A percentile compares a stretch with the other conserved stretches of the same genome.
Evolutionary conservation across 352 stramenopile species (phyloP).

Genomic region (Globisporangium mamillatum): DNA sequence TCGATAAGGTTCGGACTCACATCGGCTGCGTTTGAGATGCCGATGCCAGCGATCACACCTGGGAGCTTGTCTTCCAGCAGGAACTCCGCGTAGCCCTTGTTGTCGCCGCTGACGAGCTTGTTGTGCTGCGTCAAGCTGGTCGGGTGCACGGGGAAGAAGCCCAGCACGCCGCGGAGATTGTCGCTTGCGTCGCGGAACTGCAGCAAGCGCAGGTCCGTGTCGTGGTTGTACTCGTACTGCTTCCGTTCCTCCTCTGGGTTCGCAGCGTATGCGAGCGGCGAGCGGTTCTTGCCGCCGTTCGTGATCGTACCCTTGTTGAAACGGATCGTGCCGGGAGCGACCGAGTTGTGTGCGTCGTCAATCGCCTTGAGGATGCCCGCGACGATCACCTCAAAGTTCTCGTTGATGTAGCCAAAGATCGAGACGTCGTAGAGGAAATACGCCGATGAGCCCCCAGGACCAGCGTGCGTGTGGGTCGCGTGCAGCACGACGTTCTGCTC

Average conservation of each 20-base stretch:
- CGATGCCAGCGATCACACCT: constrained; percentile 28
- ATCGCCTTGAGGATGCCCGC: constrained; percentile 64
- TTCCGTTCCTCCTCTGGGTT: constrained; percentile 60
- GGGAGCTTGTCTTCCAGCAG: constrained; percentile 31
- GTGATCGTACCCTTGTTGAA: constrained; percentile 28
- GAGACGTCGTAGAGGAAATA: constrained; percentile 70
- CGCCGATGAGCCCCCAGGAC: constrained; percentile 64
- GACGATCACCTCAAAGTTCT: constrained; percentile 69
- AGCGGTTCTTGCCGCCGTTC: constrained; percentile 63
- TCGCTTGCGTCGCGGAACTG: constrained; percentile 37
- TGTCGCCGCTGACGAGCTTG: constrained; percentile 72
- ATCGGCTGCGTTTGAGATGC: constrained; percentile 41
- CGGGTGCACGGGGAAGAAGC: constrained; percentile 75
- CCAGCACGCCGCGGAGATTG: constrained; percentile 48
- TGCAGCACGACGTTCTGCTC: constrained; percentile 69
- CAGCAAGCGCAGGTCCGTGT: constrained; percentile 69
- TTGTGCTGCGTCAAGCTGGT: constrained; percentile 77
- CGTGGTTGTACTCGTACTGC: constrained; percentile 51
- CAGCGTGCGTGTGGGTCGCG: constrained; percentile 81
- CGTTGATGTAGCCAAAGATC: constrained; percentile 36
- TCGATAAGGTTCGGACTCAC: constrained; percentile 45
- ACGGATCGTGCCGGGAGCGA: constrained; percentile 39
- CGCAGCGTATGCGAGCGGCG: constrained; percentile 55
- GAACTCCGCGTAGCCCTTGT: constrained; percentile 65
- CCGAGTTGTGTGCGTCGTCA: constrained; percentile 43